Percentiles rank a stretch among this genome's conserved stretches.
These are phyloP conservation scores for Amphibolis antarctica DNA, from an alignment of 106 monocot species.

Conservation along the genomic window DNA sequence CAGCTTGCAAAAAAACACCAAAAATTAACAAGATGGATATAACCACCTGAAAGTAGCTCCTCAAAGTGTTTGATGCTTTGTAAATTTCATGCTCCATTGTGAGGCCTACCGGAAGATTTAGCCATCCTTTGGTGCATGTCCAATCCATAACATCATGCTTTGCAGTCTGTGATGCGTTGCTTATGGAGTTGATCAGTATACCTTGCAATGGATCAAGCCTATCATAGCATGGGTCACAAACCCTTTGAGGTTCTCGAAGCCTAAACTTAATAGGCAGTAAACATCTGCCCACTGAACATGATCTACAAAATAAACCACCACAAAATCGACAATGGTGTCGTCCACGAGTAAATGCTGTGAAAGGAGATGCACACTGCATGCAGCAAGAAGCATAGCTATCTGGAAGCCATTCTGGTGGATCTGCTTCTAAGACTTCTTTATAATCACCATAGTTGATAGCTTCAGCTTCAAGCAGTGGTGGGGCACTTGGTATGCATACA, in stretches of 20 bases:
- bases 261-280: conserved; percentile 75
- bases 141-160: conserved; percentile 96
- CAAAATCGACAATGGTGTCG: conserved; percentile 98
- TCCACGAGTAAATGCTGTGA: conserved; percentile 68
- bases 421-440: conserved; percentile 59
- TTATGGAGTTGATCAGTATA: conserved; percentile 49
- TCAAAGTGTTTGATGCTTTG: conserved; percentile 71
- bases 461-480: conserved; percentile 49
- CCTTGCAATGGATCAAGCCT: conserved; percentile 78
- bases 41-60: conserved; percentile 62
- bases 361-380: conserved; percentile 71
- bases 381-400: conserved; percentile 56
- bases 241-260: conserved; percentile 74
- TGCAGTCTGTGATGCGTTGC: conserved; percentile 70
- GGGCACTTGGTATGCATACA: conserved; percentile 87
- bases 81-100: conserved; percentile 96
- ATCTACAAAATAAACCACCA: conserved; percentile 74
- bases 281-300: conserved; percentile 73
- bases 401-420: conserved; percentile 91
- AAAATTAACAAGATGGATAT: not conserved
- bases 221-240: conserved; percentile 83
- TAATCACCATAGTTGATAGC: conserved; percentile 37
- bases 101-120: conserved; percentile 84
- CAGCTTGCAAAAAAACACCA: not conserved
- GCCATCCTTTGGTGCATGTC: conserved; percentile 83